Evolutionary conservation across 768 basidiomycete genomes (phyloP).

Genomic region (Gelatoporia subvermispora): DNA sequence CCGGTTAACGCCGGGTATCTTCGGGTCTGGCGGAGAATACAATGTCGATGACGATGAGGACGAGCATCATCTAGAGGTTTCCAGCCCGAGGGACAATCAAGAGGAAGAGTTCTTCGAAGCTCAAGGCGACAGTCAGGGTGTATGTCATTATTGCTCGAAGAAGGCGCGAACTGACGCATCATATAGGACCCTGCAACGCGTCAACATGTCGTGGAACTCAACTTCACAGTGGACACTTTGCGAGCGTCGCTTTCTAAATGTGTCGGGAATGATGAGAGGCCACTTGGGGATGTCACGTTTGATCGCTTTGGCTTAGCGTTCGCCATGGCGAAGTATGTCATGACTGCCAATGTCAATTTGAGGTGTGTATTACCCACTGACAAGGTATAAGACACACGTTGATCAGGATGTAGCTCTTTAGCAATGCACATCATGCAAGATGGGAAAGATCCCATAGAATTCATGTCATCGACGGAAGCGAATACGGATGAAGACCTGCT

Average conservation of each 20-base stretch:
- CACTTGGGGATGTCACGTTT: slow-evolving; percentile 74
- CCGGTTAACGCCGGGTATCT: slow-evolving; percentile 51
- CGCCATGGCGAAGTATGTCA: slow-evolving; percentile 74
- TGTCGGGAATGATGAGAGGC: slow-evolving; percentile 58
- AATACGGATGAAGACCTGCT: slow-evolving; percentile 60
- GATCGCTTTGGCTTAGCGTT: slow-evolving; percentile 75
- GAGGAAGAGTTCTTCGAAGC: slow-evolving; percentile 67
- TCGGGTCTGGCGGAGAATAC: slow-evolving; percentile 61
- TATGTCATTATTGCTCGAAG: slow-evolving; percentile 1
- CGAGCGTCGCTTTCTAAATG: slow-evolving; percentile 77
- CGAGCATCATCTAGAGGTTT: slow-evolving; percentile 28
- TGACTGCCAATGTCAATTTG: slow-evolving; percentile 81
- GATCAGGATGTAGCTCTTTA: slow-evolving; percentile 48
- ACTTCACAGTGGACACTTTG: slow-evolving; percentile 83
- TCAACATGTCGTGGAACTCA: slow-evolving; percentile 74
- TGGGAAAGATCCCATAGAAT: slow-evolving; percentile 46
- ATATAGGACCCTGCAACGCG: slow-evolving; percentile 36
- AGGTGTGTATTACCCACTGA: slow-evolving; percentile 37
- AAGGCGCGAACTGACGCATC: neutral
- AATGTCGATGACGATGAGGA: slow-evolving; percentile 57
- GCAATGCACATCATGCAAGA: slow-evolving; percentile 69
- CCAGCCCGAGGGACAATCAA: slow-evolving; percentile 20
- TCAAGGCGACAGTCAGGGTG: slow-evolving; percentile 45
- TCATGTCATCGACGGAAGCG: slow-evolving; percentile 57
- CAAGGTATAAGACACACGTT: neutral